Evolutionary conservation across 163 green algal genomes (phyloP).

Genomic region (Trebouxia gelatinosa): DNA sequence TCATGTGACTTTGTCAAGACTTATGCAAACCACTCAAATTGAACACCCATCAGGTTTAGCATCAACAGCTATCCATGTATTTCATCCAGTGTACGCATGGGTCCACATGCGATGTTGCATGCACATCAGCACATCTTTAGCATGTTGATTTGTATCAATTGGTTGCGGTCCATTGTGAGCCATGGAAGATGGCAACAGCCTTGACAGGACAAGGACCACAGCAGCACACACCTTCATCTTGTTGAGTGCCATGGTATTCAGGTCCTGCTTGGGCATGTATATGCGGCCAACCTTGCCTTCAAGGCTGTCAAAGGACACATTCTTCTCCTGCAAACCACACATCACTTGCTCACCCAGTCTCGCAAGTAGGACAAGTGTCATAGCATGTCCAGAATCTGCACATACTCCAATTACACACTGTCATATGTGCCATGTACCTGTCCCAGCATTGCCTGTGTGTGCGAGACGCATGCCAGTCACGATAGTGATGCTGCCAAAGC

Average conservation of each 20-base stretch:
- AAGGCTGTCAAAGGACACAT: slow-evolving; percentile 76
- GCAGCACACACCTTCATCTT: slow-evolving; percentile 76
- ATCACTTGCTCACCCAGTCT: background rate
- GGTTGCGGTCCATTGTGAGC: background rate
- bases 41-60: no score
- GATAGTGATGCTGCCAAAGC: no score
- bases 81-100: background rate
- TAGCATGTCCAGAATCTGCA: background rate
- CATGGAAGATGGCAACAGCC: background rate
- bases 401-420: background rate
- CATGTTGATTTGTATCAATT: background rate
- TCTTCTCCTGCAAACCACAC: slow-evolving; percentile 82
- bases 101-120: background rate
- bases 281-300: slow-evolving; percentile 89
- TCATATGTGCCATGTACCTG: no score
- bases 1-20: background rate
- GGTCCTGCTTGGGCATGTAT: slow-evolving; percentile 92
- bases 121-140: background rate
- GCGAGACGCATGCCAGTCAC: no score
- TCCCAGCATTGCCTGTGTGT: no score
- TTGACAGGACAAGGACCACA: background rate
- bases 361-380: background rate
- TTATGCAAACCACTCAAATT: no score
- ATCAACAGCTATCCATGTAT: background rate
- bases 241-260: slow-evolving; percentile 72